Percentiles rank a stretch among this genome's conserved stretches.
Evolutionary conservation across 2,329 filamentous ascomycete genomes (phyloP).

Genomic region (Verticillium tricorpus): DNA sequence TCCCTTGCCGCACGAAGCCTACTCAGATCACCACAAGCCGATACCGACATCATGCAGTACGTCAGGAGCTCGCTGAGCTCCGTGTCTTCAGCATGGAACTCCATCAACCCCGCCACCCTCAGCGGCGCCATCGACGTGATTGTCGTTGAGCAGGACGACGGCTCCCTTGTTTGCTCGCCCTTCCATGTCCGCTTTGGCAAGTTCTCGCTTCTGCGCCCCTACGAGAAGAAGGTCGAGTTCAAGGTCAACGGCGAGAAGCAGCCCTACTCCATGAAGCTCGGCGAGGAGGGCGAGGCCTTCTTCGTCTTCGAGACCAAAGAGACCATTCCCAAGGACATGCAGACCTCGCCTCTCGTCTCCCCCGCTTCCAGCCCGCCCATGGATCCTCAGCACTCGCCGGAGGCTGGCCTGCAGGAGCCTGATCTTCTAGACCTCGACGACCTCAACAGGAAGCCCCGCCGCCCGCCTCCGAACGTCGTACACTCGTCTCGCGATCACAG

Average conservation of each 20-base stretch:
- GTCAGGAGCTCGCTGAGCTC: slow-evolving; percentile 91
- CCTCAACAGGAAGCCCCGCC: slow-evolving; percentile 30
- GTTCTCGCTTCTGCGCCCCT: slow-evolving; percentile 90
- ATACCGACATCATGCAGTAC: slow-evolving; percentile 75
- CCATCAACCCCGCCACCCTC: slow-evolving; percentile 94
- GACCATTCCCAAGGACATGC: slow-evolving; percentile 84
- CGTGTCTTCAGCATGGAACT: slow-evolving; percentile 98
- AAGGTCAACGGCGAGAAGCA: slow-evolving; percentile 88
- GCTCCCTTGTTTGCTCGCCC: slow-evolving; percentile 81
- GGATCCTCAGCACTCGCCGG: slow-evolving; percentile 36
- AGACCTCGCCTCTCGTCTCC: slow-evolving; percentile 91
- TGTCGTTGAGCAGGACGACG: slow-evolving; percentile 94
- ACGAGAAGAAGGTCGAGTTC: slow-evolving; percentile 99
- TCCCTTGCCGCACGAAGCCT: neutral
- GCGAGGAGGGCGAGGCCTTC: slow-evolving; percentile 95
- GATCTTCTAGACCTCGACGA: slow-evolving; percentile 65
- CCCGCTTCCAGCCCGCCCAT: slow-evolving; percentile 81
- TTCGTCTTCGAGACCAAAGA: slow-evolving; percentile 97
- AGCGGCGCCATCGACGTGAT: slow-evolving; percentile 99
- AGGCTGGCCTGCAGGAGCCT: slow-evolving; percentile 57
- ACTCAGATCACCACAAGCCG: neutral
- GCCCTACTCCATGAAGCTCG: slow-evolving; percentile 95
- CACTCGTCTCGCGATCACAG: slow-evolving; percentile 20
- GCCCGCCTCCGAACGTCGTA: slow-evolving; percentile 42
- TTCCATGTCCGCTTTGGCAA: slow-evolving; percentile 99